Percentiles rank a stretch among this genome's conserved stretches.
phyloP scores from a whole-genome alignment of 1,284 basidiomycete genomes.

The Microbotryum violaceum region DNA sequence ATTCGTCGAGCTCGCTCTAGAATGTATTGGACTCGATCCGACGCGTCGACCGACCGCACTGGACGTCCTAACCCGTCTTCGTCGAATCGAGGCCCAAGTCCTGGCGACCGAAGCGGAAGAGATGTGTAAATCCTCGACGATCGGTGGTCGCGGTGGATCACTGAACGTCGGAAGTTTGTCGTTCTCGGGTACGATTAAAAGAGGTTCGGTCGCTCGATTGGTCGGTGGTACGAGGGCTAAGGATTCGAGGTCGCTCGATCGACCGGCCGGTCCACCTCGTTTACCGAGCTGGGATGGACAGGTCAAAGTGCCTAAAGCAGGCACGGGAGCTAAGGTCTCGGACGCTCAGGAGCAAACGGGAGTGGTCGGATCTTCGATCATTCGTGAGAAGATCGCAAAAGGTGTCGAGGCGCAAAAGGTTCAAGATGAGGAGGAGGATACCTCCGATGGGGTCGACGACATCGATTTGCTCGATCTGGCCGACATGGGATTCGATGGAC shows the following conservation, averaged over 20 bases:
- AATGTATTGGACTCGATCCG: slow-evolving; percentile 67
- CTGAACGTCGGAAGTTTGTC: slow-evolving; percentile 72
- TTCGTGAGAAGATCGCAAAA: neutral
- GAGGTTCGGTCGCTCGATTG: slow-evolving; percentile 10
- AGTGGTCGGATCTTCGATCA: neutral
- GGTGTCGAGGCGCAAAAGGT: slow-evolving; percentile 5
- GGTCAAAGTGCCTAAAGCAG: slow-evolving; percentile 41
- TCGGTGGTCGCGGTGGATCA: slow-evolving; percentile 36
- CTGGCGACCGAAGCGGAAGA: slow-evolving; percentile 41
- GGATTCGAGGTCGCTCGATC: slow-evolving; percentile 32
- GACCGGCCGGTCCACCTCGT: slow-evolving; percentile 55
- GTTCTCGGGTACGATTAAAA: slow-evolving; percentile 51
- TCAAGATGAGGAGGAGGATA: neutral
- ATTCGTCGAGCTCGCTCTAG: slow-evolving; percentile 68
- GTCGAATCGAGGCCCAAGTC: slow-evolving; percentile 71
- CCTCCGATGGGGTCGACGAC: neutral
- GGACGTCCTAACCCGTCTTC: slow-evolving; percentile 63
- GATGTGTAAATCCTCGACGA: slow-evolving; percentile 18
- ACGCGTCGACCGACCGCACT: slow-evolving; percentile 64
- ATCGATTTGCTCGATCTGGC: neutral
- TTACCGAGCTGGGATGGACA: slow-evolving; percentile 67
- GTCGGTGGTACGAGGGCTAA: slow-evolving; percentile 47
- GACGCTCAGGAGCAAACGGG: neutral
- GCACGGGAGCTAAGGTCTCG: slow-evolving; percentile 19
- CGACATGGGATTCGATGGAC: neutral